Evolutionary conservation across 306 rosid genomes (phyloP).

Genomic region (Vigna nakashimae): DNA sequence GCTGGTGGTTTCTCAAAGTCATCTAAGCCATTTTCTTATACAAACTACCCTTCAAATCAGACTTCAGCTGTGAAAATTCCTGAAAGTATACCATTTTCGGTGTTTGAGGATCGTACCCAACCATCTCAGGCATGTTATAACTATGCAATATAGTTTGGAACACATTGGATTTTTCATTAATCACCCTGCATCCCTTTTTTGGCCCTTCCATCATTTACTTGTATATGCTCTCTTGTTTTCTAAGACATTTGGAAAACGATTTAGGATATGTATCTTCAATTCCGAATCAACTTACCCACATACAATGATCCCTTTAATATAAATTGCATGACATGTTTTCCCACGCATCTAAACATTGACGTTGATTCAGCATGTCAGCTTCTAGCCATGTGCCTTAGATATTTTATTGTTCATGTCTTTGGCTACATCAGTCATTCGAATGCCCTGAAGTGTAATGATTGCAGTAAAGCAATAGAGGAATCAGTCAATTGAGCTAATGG

Average conservation of each 20-base stretch:
- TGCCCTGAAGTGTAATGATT: too few relatives aligned
- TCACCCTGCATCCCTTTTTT: neutral
- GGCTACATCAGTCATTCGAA: too few relatives aligned
- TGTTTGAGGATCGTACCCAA: slow-evolving; percentile 74
- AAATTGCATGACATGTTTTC: too few relatives aligned
- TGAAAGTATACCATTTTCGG: slow-evolving; percentile 71
- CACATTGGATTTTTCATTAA: slow-evolving; percentile 28
- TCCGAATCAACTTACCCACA: too few relatives aligned
- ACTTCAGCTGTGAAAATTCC: slow-evolving; percentile 66
- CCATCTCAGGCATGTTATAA: slow-evolving; percentile 79
- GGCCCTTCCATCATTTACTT: slow-evolving; percentile 8
- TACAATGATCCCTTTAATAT: too few relatives aligned
- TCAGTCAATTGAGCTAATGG: too few relatives aligned
- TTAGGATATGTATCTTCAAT: neutral
- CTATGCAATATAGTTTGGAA: slow-evolving; percentile 35
- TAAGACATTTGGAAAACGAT: slow-evolving; percentile 6
- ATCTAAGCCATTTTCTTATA: slow-evolving; percentile 74
- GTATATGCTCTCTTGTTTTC: slow-evolving; percentile 14
- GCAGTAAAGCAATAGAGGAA: too few relatives aligned
- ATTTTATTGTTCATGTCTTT: too few relatives aligned
- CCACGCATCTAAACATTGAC: too few relatives aligned
- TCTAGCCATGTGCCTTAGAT: too few relatives aligned
- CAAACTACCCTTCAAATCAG: slow-evolving; percentile 71
- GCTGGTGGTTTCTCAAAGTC: slow-evolving; percentile 98
- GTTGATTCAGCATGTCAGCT: too few relatives aligned